Conservation (phyloP, 2,329 filamentous ascomycete genomes). For the Cercospora beticola region DNA sequence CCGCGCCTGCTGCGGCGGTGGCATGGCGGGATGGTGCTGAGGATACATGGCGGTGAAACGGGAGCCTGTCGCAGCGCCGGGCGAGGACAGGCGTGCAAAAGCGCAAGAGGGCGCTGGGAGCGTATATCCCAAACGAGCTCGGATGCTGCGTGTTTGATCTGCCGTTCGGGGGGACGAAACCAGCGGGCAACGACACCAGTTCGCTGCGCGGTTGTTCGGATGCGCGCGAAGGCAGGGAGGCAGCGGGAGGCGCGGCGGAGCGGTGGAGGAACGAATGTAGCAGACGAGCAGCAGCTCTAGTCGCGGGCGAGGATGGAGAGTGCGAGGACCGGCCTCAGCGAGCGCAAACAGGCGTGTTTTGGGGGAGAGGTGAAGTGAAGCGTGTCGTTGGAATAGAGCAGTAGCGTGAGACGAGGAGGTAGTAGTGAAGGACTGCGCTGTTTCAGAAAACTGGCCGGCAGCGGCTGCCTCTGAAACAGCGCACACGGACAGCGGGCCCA, state of each 20-base stretch:
- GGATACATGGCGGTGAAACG: conserved; percentile 45
- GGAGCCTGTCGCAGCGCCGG: conserved; percentile 1
- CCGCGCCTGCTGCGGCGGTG: conserved; percentile 68
- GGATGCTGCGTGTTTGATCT: conserved; percentile 9
- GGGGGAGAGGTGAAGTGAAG: conserved; percentile 14
- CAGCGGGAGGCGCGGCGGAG: not conserved
- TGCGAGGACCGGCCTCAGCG: conserved; percentile 28
- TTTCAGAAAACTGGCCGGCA: conserved; percentile 9
- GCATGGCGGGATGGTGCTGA: conserved; percentile 72
- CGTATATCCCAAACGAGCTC: conserved; percentile 18
- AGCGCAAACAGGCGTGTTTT: conserved; percentile 12
- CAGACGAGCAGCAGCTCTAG: conserved; percentile 17
- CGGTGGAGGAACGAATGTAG: conserved; percentile 17
- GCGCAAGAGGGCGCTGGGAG: not conserved
- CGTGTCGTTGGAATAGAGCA: conserved; percentile 9
- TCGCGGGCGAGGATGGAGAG: not conserved
- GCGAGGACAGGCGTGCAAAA: conserved; percentile 2
- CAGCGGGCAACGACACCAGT: conserved; percentile 26
- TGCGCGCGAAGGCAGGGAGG: not conserved
- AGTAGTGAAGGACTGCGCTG: not conserved
- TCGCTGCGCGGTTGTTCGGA: conserved; percentile 17
- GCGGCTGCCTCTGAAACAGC: not conserved
- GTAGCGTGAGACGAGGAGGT: conserved; percentile 10
- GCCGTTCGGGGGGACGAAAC: conserved; percentile 8
- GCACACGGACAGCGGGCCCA: not conserved